Evolutionary conservation across 495 filamentous ascomycete species (phyloP).

Genomic region (Neurospora africana): DNA sequence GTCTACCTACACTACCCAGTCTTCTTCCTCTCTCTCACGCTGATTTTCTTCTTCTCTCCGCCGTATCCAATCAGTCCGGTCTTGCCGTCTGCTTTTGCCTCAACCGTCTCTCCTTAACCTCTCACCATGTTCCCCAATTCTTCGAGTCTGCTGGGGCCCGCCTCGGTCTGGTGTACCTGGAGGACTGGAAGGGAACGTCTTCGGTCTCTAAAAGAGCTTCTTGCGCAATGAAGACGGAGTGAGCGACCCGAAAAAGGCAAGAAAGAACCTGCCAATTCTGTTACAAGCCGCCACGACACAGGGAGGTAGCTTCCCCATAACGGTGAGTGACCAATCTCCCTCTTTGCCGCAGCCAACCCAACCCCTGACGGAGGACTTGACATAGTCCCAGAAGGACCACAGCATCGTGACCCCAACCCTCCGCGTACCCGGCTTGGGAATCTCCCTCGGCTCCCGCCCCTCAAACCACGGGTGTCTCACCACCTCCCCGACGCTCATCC

Average conservation of each 20-base stretch:
- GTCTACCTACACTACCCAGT: not conserved
- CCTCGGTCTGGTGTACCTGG: not conserved
- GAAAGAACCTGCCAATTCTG: not conserved
- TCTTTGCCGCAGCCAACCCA: fast-evolving
- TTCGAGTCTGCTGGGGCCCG: not conserved
- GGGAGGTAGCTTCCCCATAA: not conserved
- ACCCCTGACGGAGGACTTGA: not conserved
- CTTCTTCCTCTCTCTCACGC: not conserved
- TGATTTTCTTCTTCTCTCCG: not conserved
- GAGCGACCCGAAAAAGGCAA: not conserved
- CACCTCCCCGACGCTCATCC: constrained; percentile 2
- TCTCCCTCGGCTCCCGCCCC: not conserved
- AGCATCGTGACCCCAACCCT: not conserved
- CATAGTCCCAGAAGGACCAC: not conserved
- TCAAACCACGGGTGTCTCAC: constrained; percentile 13
- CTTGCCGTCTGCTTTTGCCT: not conserved
- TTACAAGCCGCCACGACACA: not conserved
- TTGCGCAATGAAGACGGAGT: not conserved
- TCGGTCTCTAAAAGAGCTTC: not conserved
- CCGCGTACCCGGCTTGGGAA: not conserved
- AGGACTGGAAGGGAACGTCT: not conserved
- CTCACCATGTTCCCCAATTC: not conserved
- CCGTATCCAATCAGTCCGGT: not conserved
- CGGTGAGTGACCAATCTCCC: not conserved
- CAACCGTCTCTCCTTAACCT: too few species aligned